Evolutionary conservation across 139 green algal species (phyloP).

Genomic region (Chlamydomonas sphaeroides): DNA sequence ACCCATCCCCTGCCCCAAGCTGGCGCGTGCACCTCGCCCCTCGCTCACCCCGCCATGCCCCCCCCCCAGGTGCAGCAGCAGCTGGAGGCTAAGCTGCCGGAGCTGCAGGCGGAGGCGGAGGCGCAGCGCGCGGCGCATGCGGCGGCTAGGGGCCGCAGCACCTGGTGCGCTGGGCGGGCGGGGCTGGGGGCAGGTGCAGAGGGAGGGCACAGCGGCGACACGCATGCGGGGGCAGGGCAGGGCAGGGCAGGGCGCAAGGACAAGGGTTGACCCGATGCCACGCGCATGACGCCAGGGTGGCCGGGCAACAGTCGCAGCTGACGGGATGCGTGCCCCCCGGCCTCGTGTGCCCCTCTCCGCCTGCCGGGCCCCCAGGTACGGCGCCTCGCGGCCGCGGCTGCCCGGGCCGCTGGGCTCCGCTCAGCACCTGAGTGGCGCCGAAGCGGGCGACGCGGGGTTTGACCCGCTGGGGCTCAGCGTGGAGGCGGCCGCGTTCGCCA

Average conservation of each 20-base stretch:
- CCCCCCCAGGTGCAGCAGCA: constrained; percentile 39
- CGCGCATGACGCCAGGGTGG: no score
- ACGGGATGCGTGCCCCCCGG: no score
- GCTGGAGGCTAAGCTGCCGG: constrained; percentile 58
- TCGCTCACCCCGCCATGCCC: no score
- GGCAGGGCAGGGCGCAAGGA: no score
- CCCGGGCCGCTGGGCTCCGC: constrained; percentile 49
- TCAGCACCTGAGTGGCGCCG: constrained; percentile 51
- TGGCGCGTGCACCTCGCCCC: no score
- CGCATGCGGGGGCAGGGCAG: no score
- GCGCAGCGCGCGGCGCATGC: constrained; percentile 31
- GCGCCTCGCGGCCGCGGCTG: constrained; percentile 46
- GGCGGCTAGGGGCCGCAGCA: constrained; percentile 34
- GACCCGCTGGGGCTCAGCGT: constrained; percentile 64
- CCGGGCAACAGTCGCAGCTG: no score
- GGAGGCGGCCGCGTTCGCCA: constrained; percentile 41
- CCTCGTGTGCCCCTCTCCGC: not conserved
- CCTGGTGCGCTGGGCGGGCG: not conserved
- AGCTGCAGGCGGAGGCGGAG: constrained; percentile 65
- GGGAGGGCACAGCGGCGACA: no score
- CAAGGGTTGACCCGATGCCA: no score
- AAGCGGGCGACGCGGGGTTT: constrained; percentile 73
- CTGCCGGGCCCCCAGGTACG: constrained; percentile 45
- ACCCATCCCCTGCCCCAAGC: no score
- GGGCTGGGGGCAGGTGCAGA: no score